These are phyloP conservation scores for Chenopodium quinoa DNA, from an alignment of 148 eudicot genomes.

Conservation along the genomic window DNA sequence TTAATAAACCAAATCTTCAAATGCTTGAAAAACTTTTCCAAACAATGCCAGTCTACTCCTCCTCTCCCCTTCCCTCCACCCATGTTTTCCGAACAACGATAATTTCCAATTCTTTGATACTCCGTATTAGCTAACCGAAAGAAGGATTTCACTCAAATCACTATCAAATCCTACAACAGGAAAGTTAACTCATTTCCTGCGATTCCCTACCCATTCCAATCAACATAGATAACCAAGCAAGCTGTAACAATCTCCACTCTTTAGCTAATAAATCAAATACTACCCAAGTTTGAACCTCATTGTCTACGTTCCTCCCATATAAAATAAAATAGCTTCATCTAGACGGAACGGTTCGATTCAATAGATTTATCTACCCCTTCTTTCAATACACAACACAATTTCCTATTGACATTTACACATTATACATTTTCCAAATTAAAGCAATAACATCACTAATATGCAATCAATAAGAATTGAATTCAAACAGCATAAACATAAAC, in stretches of 20 bases:
- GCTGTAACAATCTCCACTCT: neutral
- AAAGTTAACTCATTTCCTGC: neutral
- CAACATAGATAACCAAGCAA: neutral
- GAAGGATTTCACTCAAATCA: neutral
- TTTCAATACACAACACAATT: neutral
- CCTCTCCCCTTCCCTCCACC: neutral
- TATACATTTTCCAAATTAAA: neutral
- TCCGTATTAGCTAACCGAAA: neutral
- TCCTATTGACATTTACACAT: neutral
- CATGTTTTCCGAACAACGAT: neutral
- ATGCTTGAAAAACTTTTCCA: neutral
- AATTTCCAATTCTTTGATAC: neutral
- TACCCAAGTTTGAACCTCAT: neutral
- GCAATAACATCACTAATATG: neutral
- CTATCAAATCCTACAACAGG: no score
- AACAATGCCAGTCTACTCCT: neutral
- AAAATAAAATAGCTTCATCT: neutral
- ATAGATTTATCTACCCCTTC: no score
- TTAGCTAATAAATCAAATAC: neutral
- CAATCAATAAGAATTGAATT: neutral
- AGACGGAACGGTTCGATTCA: neutral
- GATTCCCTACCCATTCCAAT: neutral
- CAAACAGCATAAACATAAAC: slow-evolving; percentile 1
- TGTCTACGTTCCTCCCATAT: neutral
- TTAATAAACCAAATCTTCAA: neutral